phyloP scores from a whole-genome alignment of 441 rosid genomes.

The Corymbia citriodora region DNA sequence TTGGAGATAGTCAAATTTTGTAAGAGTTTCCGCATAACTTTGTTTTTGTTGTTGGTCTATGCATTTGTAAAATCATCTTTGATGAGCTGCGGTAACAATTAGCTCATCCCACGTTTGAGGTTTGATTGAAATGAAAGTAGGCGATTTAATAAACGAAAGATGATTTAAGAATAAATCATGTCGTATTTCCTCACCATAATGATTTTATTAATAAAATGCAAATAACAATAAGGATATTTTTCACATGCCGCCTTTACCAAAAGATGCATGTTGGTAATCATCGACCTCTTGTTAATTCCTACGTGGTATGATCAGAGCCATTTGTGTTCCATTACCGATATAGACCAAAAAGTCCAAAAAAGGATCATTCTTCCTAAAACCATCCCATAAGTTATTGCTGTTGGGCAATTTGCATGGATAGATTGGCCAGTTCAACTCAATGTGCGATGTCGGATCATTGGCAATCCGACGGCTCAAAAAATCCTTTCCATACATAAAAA shows the following conservation, averaged over 20 bases:
- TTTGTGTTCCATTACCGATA: background rate
- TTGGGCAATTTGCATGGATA: background rate
- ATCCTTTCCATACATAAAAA: background rate
- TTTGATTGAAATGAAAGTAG: background rate
- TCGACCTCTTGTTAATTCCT: background rate
- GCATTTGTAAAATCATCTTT: background rate
- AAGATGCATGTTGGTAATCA: background rate
- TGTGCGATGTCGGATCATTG: background rate
- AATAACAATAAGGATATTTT: background rate
- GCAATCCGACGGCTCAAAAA: background rate
- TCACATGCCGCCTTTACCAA: background rate
- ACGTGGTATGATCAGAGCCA: background rate
- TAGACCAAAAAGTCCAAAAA: background rate
- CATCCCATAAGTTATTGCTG: fast-evolving
- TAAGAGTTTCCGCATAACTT: background rate
- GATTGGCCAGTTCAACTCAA: background rate
- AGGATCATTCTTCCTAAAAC: background rate
- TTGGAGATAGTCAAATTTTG: background rate
- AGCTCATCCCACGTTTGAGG: background rate
- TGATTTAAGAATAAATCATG: background rate
- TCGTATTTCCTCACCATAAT: background rate
- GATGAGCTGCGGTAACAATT: background rate
- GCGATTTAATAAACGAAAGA: background rate
- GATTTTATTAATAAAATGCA: background rate
- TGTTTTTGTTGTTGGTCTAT: background rate